Conservation (phyloP, 345 rosid genomes). For the Gossypium australe region DNA sequence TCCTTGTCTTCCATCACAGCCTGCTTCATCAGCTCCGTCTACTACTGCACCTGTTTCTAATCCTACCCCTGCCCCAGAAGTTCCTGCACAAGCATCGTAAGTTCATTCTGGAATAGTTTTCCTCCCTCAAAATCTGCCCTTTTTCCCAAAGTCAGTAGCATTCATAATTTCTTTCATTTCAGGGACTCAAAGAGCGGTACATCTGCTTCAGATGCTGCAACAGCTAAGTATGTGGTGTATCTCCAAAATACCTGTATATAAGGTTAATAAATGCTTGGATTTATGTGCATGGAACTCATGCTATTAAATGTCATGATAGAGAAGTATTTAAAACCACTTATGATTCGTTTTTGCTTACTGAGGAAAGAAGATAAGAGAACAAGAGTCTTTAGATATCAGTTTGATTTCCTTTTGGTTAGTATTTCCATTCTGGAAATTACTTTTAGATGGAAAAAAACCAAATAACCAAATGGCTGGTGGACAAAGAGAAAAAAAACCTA, state of each 20-base stretch:
- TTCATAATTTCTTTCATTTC: conserved; percentile 8
- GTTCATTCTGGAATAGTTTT: conserved; percentile 15
- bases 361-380: not conserved
- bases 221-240: conserved; percentile 32
- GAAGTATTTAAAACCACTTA: not conserved
- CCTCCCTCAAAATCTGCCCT: not conserved
- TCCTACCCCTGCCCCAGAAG: conserved; percentile 35
- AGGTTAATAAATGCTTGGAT: not conserved
- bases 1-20: conserved; percentile 31
- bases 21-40: conserved; percentile 47
- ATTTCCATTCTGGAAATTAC: not conserved
- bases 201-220: conserved; percentile 33
- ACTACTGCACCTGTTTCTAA: conserved; percentile 33
- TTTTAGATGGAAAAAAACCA: not conserved
- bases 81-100: conserved; percentile 55
- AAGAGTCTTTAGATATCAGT: not conserved
- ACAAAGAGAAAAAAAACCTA: not conserved
- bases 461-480: not conserved
- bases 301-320: not conserved
- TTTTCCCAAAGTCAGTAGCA: not conserved
- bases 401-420: not conserved
- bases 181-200: conserved; percentile 27
- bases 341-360: not conserved
- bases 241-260: not conserved
- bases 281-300: not conserved